Conservation (phyloP, 192 early-diverging fungal genomes). For the Backusella circina region DNA sequence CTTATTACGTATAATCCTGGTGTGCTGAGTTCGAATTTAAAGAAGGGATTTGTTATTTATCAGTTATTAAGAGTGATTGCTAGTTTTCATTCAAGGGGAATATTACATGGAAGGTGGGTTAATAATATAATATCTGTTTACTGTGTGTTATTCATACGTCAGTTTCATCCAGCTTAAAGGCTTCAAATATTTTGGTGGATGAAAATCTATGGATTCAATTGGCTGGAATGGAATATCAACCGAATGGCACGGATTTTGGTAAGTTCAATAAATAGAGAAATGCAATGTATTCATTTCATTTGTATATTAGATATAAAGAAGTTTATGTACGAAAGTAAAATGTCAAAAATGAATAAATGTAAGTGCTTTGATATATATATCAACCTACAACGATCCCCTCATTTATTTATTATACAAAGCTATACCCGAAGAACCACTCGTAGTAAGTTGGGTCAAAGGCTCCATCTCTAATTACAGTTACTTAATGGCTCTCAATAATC, state of each 20-base stretch:
- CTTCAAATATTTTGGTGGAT: conserved; percentile 55
- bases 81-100: conserved; percentile 49
- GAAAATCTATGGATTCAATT: conserved; percentile 58
- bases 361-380: neutral
- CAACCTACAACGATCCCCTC: neutral
- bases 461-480: conserved; percentile 94
- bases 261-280: neutral
- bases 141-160: neutral
- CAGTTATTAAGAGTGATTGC: conserved; percentile 51
- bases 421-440: conserved; percentile 42
- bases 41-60: conserved; percentile 58
- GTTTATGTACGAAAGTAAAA: neutral
- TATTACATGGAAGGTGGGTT: conserved; percentile 51
- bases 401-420: conserved; percentile 16
- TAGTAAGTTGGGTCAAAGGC: conserved; percentile 70
- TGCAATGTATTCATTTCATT: too few species aligned
- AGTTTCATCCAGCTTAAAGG: conserved; percentile 25
- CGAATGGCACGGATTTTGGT: conserved; percentile 13
- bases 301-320: conserved; percentile 3
- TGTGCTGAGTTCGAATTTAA: conserved; percentile 51
- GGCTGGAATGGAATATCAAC: conserved; percentile 47
- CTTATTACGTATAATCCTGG: conserved; percentile 56
- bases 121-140: neutral
- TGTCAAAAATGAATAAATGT: conserved; percentile 4
- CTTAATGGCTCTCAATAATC: conserved; percentile 84